Base-by-base conservation (phyloP, 176 grass and related monocot species). In the Dactylis glomerata region DNA sequence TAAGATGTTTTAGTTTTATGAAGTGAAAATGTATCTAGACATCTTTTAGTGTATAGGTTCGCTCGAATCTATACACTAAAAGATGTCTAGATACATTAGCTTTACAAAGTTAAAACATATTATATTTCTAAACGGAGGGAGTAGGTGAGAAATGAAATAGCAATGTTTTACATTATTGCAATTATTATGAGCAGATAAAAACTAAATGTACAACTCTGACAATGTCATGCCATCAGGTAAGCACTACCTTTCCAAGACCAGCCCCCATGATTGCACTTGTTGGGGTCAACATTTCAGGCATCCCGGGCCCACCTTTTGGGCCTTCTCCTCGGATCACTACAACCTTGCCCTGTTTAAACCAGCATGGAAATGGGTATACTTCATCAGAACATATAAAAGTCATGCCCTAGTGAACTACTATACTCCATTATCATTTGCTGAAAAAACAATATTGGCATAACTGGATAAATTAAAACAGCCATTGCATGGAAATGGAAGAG, bases 221-320 rank as follows among this genome's bases (percentile, higher is more conserved):
- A 59, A 77, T 81, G 74, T 0, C 2, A 46, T 40, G 49, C 20
- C 75, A 57, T 40, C 54, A 83, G n/a, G 20, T 32, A 82, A 40
- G n/a, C 16, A 10, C 50, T 85, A 98, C 96, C 92, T 98, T 98
- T 30, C 96, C 96, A 85, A 98, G 93, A 67, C 93, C 96, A 86
- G 91, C 96, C 81, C 96, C 96, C 96, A 98, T 95, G 81, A 98
- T 95, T 84, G 93, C 93, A 45, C 96, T 98, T 63, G 96, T 98
- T 85, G 96, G 96, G 72, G 96, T 98, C 83, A 98, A 70, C 96
- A 98, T 98, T 93, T 98, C 96, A 85, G 91, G 91, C 96, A 98
- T 98, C 77, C 96, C 96, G 55, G 96, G 96, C 32, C 96, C 93
- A 4, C 96, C 96, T 86, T 98, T 98, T 32, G 96, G 93, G 76